These are phyloP conservation scores for Geranium brycei DNA, from an alignment of 345 rosid species.

Conservation along the genomic window DNA sequence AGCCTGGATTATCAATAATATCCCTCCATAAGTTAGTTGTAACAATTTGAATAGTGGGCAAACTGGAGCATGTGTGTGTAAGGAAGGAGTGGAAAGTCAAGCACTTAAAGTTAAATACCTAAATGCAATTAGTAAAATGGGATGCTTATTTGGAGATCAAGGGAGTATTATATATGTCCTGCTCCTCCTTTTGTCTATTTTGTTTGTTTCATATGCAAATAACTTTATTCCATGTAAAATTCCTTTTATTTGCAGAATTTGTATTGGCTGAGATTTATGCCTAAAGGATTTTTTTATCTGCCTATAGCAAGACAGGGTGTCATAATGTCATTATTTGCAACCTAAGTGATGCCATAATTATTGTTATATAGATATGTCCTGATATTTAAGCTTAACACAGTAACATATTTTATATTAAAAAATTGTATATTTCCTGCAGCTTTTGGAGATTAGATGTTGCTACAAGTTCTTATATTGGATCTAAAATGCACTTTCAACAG, in stretches of 20 bases:
- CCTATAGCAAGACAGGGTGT: neutral
- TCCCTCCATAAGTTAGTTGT: too few species aligned
- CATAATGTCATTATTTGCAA: neutral
- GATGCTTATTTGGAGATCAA: too few species aligned
- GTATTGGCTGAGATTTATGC: neutral
- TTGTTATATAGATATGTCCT: neutral
- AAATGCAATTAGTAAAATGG: too few species aligned
- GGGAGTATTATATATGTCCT: too few species aligned
- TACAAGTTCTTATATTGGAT: neutral
- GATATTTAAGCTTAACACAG: neutral
- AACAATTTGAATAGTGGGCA: too few species aligned
- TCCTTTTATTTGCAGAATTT: neutral
- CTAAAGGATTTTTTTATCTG: neutral
- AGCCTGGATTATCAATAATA: too few species aligned
- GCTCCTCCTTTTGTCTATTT: neutral
- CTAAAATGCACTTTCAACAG: neutral
- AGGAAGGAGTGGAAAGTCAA: too few species aligned
- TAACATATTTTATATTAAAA: too few species aligned
- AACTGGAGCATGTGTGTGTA: too few species aligned
- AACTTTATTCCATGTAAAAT: neutral
- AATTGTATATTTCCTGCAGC: neutral
- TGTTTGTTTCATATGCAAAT: neutral
- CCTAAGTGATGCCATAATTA: neutral
- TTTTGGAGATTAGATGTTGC: neutral
- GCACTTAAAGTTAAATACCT: too few species aligned